These are phyloP conservation scores for Phlebiopsis gigantea DNA, from an alignment of 768 basidiomycete genomes.

Conservation along the genomic window DNA sequence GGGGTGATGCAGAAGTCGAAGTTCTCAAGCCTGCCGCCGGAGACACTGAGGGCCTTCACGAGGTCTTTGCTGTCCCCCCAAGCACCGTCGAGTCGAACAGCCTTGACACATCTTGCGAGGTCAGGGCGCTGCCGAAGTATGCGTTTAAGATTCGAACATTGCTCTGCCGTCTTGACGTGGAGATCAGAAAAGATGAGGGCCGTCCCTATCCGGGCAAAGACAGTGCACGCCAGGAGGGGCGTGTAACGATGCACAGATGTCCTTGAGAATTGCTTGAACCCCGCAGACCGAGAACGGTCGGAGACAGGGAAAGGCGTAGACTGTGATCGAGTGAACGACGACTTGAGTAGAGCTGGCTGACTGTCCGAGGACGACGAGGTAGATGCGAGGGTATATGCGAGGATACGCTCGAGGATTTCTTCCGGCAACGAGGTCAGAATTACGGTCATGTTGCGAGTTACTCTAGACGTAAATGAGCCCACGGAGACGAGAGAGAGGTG, in stretches of 20 bases:
- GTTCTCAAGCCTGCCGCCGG: constrained; percentile 26
- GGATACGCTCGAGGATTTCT: constrained; percentile 44
- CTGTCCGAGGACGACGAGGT: constrained; percentile 11
- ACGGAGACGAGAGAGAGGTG: no score
- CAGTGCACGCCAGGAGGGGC: constrained; percentile 45
- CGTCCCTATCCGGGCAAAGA: constrained; percentile 50
- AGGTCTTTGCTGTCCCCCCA: constrained; percentile 37
- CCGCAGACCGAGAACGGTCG: constrained; percentile 3
- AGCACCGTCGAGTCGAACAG: constrained; percentile 36
- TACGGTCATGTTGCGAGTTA: constrained; percentile 10
- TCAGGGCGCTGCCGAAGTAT: constrained; percentile 33
- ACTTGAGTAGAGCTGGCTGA: background rate
- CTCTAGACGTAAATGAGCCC: background rate
- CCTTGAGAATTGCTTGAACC: constrained; percentile 8
- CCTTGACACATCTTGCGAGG: constrained; percentile 37
- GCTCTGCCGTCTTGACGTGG: constrained; percentile 34
- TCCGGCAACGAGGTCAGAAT: constrained; percentile 32
- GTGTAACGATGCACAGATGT: constrained; percentile 23
- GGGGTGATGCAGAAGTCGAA: constrained; percentile 34
- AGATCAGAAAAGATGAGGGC: constrained; percentile 55
- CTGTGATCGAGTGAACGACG: constrained; percentile 2
- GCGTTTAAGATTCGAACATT: constrained; percentile 33
- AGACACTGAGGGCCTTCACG: constrained; percentile 24
- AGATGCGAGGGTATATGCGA: constrained; percentile 24
- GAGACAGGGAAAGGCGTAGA: constrained; percentile 1